Conservation (phyloP, 1,284 basidiomycete species). For the Puccinia hordei region DNA sequence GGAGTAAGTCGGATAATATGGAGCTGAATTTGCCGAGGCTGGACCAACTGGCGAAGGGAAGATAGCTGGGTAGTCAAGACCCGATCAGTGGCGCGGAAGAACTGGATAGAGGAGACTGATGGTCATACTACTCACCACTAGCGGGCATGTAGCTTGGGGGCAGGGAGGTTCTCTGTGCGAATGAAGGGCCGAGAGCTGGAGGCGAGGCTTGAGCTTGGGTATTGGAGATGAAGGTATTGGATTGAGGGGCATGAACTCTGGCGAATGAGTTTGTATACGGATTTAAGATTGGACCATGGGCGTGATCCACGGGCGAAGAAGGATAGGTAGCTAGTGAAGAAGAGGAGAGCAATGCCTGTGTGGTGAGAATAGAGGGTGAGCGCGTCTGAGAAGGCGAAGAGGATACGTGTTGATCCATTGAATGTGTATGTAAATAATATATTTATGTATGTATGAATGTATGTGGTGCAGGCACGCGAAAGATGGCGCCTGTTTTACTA, state of each 20-base stretch:
- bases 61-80: background rate
- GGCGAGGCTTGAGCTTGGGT: constrained; percentile 4
- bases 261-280: background rate
- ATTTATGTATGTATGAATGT: too few relatives aligned
- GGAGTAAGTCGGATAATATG: constrained; percentile 3
- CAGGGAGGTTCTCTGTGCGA: constrained; percentile 4
- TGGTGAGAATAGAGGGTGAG: constrained; percentile 8
- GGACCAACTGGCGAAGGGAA: constrained; percentile 20
- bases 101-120: too few relatives aligned
- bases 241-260: background rate
- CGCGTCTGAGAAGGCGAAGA: constrained; percentile 18
- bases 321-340: background rate
- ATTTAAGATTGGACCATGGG: constrained; percentile 10
- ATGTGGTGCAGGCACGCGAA: constrained; percentile 8
- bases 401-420: constrained; percentile 29
- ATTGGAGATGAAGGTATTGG: constrained; percentile 3
- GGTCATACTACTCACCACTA: background rate
- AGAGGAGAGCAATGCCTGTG: background rate
- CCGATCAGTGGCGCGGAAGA: background rate
- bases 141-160: constrained; percentile 13
- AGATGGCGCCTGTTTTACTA: background rate
- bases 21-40: constrained; percentile 26
- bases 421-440: background rate
- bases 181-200: background rate
- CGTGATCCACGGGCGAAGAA: background rate